These are phyloP conservation scores for Dioszegia hungarica DNA, from an alignment of 768 basidiomycete species.

Conservation along the genomic window DNA sequence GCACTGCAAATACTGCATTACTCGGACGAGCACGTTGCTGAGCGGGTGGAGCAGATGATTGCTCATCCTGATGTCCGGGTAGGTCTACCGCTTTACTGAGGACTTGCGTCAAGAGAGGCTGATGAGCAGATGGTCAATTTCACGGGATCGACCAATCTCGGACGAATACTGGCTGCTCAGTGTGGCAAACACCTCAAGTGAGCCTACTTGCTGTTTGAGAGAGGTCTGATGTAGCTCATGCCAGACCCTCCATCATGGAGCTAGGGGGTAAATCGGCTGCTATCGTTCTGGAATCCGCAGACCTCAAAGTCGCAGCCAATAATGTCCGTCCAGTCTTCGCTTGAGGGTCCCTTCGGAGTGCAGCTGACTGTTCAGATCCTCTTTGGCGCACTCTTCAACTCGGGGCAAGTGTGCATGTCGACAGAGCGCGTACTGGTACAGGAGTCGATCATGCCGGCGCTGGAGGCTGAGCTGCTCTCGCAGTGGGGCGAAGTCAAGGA, in stretches of 20 bases:
- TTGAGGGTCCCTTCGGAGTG: too few relatives aligned
- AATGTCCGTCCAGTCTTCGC: conserved; percentile 39
- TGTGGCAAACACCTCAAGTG: conserved; percentile 50
- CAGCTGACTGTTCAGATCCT: conserved; percentile 28
- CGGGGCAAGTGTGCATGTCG: conserved; percentile 49
- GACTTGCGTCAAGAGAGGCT: not conserved
- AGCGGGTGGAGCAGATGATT: conserved; percentile 30
- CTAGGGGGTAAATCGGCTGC: conserved; percentile 51
- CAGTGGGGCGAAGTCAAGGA: conserved; percentile 13
- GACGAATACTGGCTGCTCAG: conserved; percentile 42
- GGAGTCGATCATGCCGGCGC: conserved; percentile 20
- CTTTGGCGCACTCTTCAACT: conserved; percentile 43
- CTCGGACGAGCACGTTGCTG: conserved; percentile 22
- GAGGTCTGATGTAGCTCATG: not conserved
- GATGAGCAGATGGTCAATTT: conserved; percentile 53
- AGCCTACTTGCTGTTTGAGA: not conserved
- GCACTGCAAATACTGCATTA: conserved; percentile 54
- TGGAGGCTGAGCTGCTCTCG: conserved; percentile 22
- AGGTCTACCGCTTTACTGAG: conserved; percentile 2
- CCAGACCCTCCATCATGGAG: conserved; percentile 45
- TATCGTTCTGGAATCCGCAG: conserved; percentile 53
- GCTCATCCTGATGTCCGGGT: conserved; percentile 25
- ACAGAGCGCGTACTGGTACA: conserved; percentile 45
- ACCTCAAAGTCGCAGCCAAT: conserved; percentile 57
- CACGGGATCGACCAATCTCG: conserved; percentile 47